Conservation (phyloP, 1,284 basidiomycete genomes). For the Fistulina hepatica region DNA sequence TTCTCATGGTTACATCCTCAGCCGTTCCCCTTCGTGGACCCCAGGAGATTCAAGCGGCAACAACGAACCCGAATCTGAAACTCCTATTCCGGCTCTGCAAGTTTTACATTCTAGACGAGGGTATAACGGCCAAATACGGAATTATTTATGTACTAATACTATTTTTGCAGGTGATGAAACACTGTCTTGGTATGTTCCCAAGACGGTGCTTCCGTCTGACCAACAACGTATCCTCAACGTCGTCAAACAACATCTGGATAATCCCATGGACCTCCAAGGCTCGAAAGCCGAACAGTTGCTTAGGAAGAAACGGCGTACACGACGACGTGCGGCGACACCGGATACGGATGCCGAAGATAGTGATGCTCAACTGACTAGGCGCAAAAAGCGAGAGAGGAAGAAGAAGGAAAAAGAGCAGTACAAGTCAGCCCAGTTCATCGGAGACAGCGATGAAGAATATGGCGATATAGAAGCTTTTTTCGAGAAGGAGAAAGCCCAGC, state of each 20-base stretch:
- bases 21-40: conserved; percentile 64
- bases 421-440: conserved; percentile 85
- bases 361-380: background rate
- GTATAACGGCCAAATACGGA: conserved; percentile 26
- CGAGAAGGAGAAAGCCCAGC: conserved; percentile 50
- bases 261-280: conserved; percentile 65
- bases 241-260: conserved; percentile 66
- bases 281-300: conserved; percentile 60
- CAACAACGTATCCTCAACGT: conserved; percentile 55
- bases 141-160: conserved; percentile 7
- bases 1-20: conserved; percentile 22
- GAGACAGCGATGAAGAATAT: conserved; percentile 77
- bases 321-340: conserved; percentile 25
- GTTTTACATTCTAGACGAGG: conserved; percentile 51
- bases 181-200: conserved; percentile 75
- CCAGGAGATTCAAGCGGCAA: conserved; percentile 64
- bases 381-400: conserved; percentile 5
- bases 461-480: conserved; percentile 73
- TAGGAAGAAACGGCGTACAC: conserved; percentile 46
- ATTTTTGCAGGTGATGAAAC: conserved; percentile 50
- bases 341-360: conserved; percentile 39
- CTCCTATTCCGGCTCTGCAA: conserved; percentile 68
- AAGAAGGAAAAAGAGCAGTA: conserved; percentile 53
- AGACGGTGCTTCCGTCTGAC: conserved; percentile 48
- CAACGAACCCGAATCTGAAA: conserved; percentile 68